Base-by-base conservation (phyloP, 768 basidiomycete species). In the Hirschioporus abietinus region DNA sequence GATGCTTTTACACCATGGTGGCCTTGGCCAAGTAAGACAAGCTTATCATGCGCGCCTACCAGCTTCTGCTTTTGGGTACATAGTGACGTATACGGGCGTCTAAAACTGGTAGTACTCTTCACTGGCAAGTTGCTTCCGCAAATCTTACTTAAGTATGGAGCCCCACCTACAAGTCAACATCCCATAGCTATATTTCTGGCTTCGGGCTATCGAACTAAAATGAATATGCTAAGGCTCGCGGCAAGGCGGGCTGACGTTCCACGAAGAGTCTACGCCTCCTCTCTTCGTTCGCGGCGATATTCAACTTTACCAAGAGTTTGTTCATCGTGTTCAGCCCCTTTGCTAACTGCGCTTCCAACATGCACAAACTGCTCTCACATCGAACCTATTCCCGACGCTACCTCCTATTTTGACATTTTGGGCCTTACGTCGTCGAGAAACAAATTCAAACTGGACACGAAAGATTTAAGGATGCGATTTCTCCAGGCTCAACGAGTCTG, bases 291-390 rank as follows among this genome's bases (percentile, higher is more conserved):
- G 18, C 63, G 24, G 63, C 27, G 15, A 10, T 52, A 52, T 52
- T 52, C 42, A 52, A 52, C 42, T 15, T 52, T 20, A 52, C 42
- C 42, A 68, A 67, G 65, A 68, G 42, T 36, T 24, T 95, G 93
- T 72, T 85, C 89, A 9, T 83, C 82, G 24, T 96, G 93, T 73
- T 81, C 82, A 1, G 70, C 80, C 10, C 78, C 79, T 7, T 78
- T 95, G 7, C 82, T 88, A 5, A 86, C 89, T 6, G 75, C 84
- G 42, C 78, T 92, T 59, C 92, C 93, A 0, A 92, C 90, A 24
- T 96, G 94, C 75, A 79, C 79, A 15, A 79, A 78, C n/a, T 96
- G 94, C 78, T 83, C 83, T 72, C 82, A 82, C 65, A 90, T 96
- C 64, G 82, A 84, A 20, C 78, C 81, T 12, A 72, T 94, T 35